These are phyloP conservation scores for Mucor indicus DNA, from an alignment of 371 early-diverging fungal genomes.

Conservation along the genomic window DNA sequence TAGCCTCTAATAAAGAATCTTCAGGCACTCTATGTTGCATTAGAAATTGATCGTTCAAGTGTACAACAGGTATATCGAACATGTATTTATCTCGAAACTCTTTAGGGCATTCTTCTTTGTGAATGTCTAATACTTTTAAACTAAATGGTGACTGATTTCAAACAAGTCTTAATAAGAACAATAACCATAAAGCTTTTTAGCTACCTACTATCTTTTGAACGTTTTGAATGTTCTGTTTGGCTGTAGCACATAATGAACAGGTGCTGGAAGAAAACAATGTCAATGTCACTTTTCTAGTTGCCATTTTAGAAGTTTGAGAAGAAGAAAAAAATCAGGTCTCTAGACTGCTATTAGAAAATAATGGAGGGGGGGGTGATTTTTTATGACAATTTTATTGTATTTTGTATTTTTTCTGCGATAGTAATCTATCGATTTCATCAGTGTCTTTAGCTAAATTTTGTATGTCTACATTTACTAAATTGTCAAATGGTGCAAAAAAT, in stretches of 20 bases:
- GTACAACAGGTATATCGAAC: constrained; percentile 49
- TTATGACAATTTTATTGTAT: too few relatives aligned
- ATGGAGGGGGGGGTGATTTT: too few relatives aligned
- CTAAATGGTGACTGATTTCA: constrained; percentile 34
- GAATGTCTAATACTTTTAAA: constrained; percentile 41
- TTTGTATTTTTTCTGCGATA: too few relatives aligned
- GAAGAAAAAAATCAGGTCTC: too few relatives aligned
- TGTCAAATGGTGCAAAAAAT: too few relatives aligned
- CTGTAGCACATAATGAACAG: constrained; percentile 50
- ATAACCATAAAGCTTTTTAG: too few relatives aligned
- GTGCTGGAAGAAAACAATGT: constrained; percentile 53
- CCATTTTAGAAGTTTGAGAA: too few relatives aligned
- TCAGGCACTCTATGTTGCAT: constrained; percentile 46
- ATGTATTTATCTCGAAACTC: constrained; percentile 48
- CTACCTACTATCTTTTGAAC: constrained; percentile 54
- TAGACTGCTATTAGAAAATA: too few relatives aligned
- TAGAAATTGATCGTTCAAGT: constrained; percentile 46
- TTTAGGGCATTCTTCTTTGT: constrained; percentile 46
- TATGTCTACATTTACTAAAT: too few relatives aligned
- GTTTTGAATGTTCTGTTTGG: constrained; percentile 34
- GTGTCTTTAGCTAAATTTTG: too few relatives aligned
- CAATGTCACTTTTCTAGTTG: constrained; percentile 32
- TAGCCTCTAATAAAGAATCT: constrained; percentile 34
- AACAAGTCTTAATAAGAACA: too few relatives aligned
- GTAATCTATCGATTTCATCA: too few relatives aligned